Evolutionary conservation across 805 yeast genomes (phyloP).

Genomic region (Suhomyces faveliae): DNA sequence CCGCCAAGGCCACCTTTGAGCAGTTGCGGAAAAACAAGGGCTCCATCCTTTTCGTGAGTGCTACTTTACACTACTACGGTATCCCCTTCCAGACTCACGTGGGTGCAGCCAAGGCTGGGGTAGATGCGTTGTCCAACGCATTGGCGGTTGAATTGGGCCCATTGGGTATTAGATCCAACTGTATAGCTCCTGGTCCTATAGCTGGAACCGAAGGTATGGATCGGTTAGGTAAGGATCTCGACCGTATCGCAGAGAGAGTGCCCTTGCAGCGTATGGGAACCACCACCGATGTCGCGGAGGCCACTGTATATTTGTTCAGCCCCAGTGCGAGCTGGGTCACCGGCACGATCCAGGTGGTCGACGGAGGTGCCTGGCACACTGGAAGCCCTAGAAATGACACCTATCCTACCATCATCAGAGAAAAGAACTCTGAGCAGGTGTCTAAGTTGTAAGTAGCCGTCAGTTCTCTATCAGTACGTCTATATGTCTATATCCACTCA

Average conservation of each 20-base stretch:
- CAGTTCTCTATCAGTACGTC: neutral
- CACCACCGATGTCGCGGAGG: conserved; percentile 29
- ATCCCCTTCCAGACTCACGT: conserved; percentile 37
- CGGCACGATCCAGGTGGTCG: conserved; percentile 28
- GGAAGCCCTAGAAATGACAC: conserved; percentile 18
- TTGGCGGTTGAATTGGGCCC: conserved; percentile 32
- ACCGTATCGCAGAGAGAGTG: conserved; percentile 9
- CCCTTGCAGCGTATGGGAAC: conserved; percentile 27
- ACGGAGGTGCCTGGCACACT: conserved; percentile 28
- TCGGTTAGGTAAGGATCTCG: conserved; percentile 18
- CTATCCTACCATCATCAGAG: conserved; percentile 33
- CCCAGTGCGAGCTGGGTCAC: conserved; percentile 26
- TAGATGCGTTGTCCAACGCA: conserved; percentile 29
- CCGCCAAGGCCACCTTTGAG: conserved; percentile 40
- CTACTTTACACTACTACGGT: conserved; percentile 45
- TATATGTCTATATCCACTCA: neutral
- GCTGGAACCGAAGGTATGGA: conserved; percentile 28
- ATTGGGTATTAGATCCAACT: conserved; percentile 27
- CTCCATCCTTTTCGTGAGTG: conserved; percentile 36
- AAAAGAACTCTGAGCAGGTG: conserved; percentile 12
- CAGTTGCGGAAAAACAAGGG: conserved; percentile 41
- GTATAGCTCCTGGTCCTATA: conserved; percentile 29
- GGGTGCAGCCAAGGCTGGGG: conserved; percentile 33
- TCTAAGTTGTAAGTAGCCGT: conserved; percentile 15
- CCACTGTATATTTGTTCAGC: conserved; percentile 27